A percentile compares a stretch with the other conserved stretches of the same genome.
Evolutionary conservation across 2,329 filamentous ascomycete genomes (phyloP).

Genomic region (Zopfia rhizophila): DNA sequence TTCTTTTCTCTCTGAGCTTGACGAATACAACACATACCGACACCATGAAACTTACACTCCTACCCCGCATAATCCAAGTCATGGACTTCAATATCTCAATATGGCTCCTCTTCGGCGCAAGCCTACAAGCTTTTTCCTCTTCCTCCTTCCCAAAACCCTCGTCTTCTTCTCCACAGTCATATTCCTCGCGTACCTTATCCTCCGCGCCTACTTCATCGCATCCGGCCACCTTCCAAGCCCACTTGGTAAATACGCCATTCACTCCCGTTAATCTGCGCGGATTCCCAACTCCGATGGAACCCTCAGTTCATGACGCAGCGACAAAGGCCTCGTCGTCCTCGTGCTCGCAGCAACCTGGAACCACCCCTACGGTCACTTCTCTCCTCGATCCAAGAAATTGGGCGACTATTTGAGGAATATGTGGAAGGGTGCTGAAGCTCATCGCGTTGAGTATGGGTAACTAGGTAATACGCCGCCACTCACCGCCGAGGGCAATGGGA

Average conservation of each 20-base stretch:
- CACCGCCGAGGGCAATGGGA: slow-evolving; percentile 7
- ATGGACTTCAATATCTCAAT: slow-evolving; percentile 21
- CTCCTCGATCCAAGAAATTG: slow-evolving; percentile 8
- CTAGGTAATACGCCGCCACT: slow-evolving; percentile 13
- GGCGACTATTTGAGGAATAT: slow-evolving; percentile 19
- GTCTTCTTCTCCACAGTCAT: slow-evolving; percentile 15
- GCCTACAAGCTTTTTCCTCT: slow-evolving; percentile 13
- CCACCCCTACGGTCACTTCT: slow-evolving; percentile 22
- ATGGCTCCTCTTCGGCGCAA: slow-evolving; percentile 21
- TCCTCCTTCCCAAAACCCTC: slow-evolving; percentile 16
- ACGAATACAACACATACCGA: too few relatives aligned
- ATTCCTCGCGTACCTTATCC: slow-evolving; percentile 13
- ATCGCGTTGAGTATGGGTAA: slow-evolving; percentile 24
- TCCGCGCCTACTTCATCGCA: slow-evolving; percentile 18
- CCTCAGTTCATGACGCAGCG: not conserved
- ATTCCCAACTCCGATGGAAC: slow-evolving; percentile 12
- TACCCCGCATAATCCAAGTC: slow-evolving; percentile 4
- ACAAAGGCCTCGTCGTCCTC: slow-evolving; percentile 13
- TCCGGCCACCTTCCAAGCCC: slow-evolving; percentile 15
- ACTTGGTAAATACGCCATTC: slow-evolving; percentile 4
- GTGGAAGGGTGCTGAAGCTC: slow-evolving; percentile 20
- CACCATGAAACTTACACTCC: too few relatives aligned
- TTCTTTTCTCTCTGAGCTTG: too few relatives aligned
- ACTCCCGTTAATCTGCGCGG: slow-evolving; percentile 12
- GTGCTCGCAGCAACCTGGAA: slow-evolving; percentile 16